Evolutionary conservation across 192 early-diverging fungal species (phyloP).

Genomic region (Coemansia javaensis): DNA sequence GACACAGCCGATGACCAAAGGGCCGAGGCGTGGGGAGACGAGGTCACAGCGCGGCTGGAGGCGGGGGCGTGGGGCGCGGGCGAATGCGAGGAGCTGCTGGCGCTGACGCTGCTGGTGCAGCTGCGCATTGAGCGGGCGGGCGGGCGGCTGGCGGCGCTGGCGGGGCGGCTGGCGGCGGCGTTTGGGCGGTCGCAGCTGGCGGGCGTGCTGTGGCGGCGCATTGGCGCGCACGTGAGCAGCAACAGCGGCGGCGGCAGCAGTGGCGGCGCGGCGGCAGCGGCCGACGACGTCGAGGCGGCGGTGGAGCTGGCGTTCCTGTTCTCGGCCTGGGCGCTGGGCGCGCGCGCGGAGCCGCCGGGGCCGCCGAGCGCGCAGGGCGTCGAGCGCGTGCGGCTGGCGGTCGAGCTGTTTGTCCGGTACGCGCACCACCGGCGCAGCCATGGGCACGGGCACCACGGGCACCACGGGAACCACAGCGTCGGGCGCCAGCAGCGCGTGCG

Average conservation of each 20-base stretch:
- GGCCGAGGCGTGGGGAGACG: too few species aligned
- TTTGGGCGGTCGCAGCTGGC: conserved; percentile 24
- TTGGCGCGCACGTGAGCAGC: conserved; percentile 1
- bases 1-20: too few species aligned
- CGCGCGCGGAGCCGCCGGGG: neutral
- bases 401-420: conserved; percentile 28
- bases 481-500: conserved; percentile 32
- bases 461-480: conserved; percentile 1
- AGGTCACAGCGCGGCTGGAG: neutral
- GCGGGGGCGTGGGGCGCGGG: conserved; percentile 8
- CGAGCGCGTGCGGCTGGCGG: conserved; percentile 20
- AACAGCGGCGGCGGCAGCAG: neutral
- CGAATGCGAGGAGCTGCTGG: conserved; percentile 30
- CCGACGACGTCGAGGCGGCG: conserved; percentile 35
- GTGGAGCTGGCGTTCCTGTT: conserved; percentile 39
- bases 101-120: conserved; percentile 27
- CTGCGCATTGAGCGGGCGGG: conserved; percentile 10
- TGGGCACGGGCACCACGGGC: neutral
- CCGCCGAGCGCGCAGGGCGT: conserved; percentile 1
- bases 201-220: conserved; percentile 8
- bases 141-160: conserved; percentile 1
- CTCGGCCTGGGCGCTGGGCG: conserved; percentile 1
- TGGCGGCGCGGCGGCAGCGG: too few species aligned
- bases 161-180: conserved; percentile 5
- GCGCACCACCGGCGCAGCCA: conserved; percentile 6